A percentile compares a stretch with the other conserved stretches of the same genome.
Conservation (phyloP, 345 rosid genomes). For the Stellera chamaejasme region DNA sequence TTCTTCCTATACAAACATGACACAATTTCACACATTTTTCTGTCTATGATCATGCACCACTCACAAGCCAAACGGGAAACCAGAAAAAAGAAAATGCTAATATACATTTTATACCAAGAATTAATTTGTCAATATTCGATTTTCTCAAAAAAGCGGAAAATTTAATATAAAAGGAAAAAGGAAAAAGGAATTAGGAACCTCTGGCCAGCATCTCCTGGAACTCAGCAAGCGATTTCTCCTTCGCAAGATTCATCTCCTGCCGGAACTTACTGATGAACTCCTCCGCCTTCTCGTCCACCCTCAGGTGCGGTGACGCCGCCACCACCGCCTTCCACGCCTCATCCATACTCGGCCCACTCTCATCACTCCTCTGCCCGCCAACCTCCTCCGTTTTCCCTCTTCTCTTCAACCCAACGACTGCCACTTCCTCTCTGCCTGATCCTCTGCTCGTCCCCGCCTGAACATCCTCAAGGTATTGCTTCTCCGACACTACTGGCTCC, state of each 20-base stretch:
- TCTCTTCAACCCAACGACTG: not conserved
- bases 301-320: slow-evolving; percentile 63
- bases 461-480: not conserved
- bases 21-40: no score
- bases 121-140: no score
- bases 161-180: not conserved
- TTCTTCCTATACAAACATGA: no score
- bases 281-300: slow-evolving; percentile 84
- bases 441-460: slow-evolving; percentile 22
- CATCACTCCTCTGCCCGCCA: slow-evolving; percentile 8
- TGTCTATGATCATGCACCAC: no score
- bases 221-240: slow-evolving; percentile 51
- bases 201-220: slow-evolving; percentile 68
- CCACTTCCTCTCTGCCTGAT: not conserved
- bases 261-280: slow-evolving; percentile 66
- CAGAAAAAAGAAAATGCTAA: not conserved
- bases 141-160: not conserved
- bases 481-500: not conserved
- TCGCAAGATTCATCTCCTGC: slow-evolving; percentile 56
- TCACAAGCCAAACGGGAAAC: not conserved
- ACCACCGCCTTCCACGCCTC: slow-evolving; percentile 79
- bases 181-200: slow-evolving; percentile 11
- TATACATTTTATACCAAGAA: no score
- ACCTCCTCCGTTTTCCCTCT: slow-evolving; percentile 15
- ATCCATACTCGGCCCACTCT: slow-evolving; percentile 33